Conservation (phyloP, 2,329 filamentous ascomycete genomes). For the Dothidotthia symphoricarpi region DNA sequence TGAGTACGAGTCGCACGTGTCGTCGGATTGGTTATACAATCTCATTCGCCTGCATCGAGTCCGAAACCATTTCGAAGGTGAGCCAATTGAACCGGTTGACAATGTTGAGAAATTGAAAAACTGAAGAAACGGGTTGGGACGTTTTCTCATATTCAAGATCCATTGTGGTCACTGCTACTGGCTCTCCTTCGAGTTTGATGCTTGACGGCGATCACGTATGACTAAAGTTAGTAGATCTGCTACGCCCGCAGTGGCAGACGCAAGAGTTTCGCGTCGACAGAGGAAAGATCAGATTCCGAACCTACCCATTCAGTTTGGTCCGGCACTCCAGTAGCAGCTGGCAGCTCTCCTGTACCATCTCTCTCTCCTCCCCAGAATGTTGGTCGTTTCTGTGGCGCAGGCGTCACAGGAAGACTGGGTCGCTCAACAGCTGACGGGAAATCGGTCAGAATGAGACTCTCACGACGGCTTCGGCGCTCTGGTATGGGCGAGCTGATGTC, state of each 20-base stretch:
- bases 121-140: not conserved
- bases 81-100: too few species aligned
- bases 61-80: slow-evolving; percentile 20
- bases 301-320: slow-evolving; percentile 93
- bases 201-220: too few species aligned
- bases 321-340: slow-evolving; percentile 78
- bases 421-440: slow-evolving; percentile 81
- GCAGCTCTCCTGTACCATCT: slow-evolving; percentile 60
- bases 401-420: slow-evolving; percentile 86
- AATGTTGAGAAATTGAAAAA: slow-evolving; percentile 4
- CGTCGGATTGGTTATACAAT: slow-evolving; percentile 3
- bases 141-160: too few species aligned
- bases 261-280: slow-evolving; percentile 20
- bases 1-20: too few species aligned
- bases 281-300: slow-evolving; percentile 47
- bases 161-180: too few species aligned
- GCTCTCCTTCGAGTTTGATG: too few species aligned
- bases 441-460: slow-evolving; percentile 73
- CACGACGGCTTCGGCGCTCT: slow-evolving; percentile 42
- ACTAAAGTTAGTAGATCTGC: too few species aligned
- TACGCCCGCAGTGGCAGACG: slow-evolving; percentile 20
- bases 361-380: slow-evolving; percentile 66
- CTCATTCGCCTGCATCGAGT: slow-evolving; percentile 24
- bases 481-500: slow-evolving; percentile 37
- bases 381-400: slow-evolving; percentile 70